phyloP scores from a whole-genome alignment of 345 rosid genomes.

The Eutrema heterophyllum region DNA sequence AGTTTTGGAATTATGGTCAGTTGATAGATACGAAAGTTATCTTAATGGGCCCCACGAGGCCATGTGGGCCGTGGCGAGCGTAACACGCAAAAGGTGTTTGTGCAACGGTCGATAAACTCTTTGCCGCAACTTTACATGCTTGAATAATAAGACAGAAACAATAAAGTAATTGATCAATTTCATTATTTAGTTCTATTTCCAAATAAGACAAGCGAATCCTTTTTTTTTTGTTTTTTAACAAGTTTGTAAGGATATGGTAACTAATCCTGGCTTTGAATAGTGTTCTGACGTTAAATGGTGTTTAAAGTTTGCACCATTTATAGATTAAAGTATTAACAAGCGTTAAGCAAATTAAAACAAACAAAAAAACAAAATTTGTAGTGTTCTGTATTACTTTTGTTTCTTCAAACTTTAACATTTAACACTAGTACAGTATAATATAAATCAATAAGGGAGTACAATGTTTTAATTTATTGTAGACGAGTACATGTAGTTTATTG shows the following conservation, averaged over 20 bases:
- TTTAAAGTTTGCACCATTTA: not conserved
- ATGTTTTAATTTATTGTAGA: too few relatives aligned
- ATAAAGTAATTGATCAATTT: not conserved
- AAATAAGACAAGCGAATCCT: not conserved
- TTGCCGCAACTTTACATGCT: conserved; percentile 11
- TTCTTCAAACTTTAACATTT: too few relatives aligned
- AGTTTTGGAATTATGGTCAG: not conserved
- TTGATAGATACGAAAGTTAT: conserved; percentile 10
- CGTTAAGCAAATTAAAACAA: too few relatives aligned
- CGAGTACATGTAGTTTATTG: too few relatives aligned
- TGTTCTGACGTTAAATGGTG: not conserved
- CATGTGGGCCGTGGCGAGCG: conserved; percentile 32
- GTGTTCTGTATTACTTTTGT: too few relatives aligned
- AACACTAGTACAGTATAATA: too few relatives aligned
- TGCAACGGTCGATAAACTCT: conserved; percentile 34
- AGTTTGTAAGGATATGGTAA: not conserved
- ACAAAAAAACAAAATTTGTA: too few relatives aligned
- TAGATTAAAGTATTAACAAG: not conserved
- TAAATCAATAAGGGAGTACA: too few relatives aligned
- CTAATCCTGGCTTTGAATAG: not conserved
- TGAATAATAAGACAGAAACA: conserved; percentile 5
- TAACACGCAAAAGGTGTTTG: conserved; percentile 28
- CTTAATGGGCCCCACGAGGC: conserved; percentile 7
- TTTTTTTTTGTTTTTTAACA: not conserved
- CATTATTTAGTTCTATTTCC: not conserved